Conservation (phyloP, 176 grass and related monocot species). For the Carex scoparia region DNA sequence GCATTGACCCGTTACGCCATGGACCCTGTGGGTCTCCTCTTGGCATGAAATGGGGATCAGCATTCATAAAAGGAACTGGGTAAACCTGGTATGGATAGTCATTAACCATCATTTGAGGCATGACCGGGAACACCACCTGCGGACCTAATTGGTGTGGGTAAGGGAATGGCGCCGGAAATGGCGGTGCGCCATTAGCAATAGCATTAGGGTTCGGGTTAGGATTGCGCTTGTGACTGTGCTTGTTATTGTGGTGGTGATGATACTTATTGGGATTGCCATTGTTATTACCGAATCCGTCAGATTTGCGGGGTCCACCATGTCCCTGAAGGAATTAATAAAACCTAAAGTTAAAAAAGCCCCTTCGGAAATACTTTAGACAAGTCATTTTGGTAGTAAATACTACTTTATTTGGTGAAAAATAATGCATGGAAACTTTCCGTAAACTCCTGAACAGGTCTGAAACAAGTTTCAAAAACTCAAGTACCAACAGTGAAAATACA, state of each 20-base stretch:
- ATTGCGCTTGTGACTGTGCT: constrained; percentile 23
- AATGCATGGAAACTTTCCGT: neutral
- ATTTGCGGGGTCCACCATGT: constrained; percentile 27
- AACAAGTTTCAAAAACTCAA: neutral
- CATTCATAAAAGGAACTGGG: constrained; percentile 27
- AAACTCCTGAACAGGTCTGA: neutral
- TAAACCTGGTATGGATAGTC: constrained; percentile 33
- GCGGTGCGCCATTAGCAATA: constrained; percentile 31
- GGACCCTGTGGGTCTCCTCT: constrained; percentile 30
- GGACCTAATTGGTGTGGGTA: constrained; percentile 29
- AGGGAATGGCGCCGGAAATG: constrained; percentile 33
- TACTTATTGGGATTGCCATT: constrained; percentile 32
- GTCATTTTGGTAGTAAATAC: neutral
- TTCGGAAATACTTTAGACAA: neutral
- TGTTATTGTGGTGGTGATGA: constrained; percentile 28
- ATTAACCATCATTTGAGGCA: constrained; percentile 33
- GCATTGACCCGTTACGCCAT: constrained; percentile 10
- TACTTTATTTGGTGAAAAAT: neutral
- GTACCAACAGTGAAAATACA: neutral
- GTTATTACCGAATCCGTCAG: constrained; percentile 31
- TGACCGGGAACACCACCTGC: constrained; percentile 31
- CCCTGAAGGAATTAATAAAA: constrained; percentile 29
- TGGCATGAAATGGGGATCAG: constrained; percentile 22
- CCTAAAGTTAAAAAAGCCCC: neutral
- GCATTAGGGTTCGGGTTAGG: constrained; percentile 15